phyloP scores from a whole-genome alignment of 2,329 filamentous ascomycete species.

The Sclerotinia spermophila region DNA sequence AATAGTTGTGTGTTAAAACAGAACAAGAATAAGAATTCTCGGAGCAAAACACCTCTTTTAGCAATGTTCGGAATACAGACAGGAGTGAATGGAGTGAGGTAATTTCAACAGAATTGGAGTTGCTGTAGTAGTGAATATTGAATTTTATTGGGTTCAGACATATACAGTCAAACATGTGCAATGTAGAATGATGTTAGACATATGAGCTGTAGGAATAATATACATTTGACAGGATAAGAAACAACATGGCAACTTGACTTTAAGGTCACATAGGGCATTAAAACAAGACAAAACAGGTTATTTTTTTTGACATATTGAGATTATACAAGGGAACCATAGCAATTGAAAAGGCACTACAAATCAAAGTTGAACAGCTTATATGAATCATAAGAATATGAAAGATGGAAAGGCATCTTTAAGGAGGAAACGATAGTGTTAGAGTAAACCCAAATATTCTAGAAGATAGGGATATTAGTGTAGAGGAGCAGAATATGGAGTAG shows the following conservation, averaged over 20 bases:
- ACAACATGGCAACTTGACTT: neutral
- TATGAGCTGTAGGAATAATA: too few species aligned
- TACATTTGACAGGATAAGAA: neutral
- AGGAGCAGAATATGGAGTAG: neutral
- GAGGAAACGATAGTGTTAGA: neutral
- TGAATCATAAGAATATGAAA: neutral
- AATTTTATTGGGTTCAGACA: neutral
- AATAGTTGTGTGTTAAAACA: neutral
- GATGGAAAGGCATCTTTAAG: neutral
- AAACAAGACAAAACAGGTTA: neutral
- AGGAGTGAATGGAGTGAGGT: neutral
- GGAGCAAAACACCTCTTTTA: neutral
- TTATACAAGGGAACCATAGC: neutral
- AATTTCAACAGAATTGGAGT: neutral
- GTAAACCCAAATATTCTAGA: neutral
- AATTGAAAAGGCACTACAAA: neutral
- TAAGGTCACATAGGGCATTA: neutral
- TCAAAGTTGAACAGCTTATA: neutral
- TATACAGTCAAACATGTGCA: neutral
- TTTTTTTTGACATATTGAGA: neutral
- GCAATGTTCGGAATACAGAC: neutral
- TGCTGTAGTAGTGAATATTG: neutral
- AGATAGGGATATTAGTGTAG: neutral
- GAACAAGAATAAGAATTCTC: neutral
- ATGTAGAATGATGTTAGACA: neutral